phyloP scores from a whole-genome alignment of 2,329 filamentous ascomycete species.

The Lasiodiplodia sp. region DNA sequence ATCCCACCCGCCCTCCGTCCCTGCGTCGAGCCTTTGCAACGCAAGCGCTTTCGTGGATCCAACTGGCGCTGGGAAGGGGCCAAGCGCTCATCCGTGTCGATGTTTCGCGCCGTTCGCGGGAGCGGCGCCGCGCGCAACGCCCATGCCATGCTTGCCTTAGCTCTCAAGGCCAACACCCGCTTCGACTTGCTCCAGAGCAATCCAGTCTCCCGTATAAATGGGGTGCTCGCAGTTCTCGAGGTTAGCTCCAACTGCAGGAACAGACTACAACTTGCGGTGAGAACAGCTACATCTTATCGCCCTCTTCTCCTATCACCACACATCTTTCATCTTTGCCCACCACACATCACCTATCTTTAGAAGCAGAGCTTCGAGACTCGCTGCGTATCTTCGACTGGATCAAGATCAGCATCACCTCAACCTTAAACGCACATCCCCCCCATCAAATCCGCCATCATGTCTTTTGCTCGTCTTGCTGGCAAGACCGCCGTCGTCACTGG shows the following conservation, averaged over 20 bases:
- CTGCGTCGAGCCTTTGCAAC: slow-evolving; percentile 12
- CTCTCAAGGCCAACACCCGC: not conserved
- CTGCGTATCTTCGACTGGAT: slow-evolving; percentile 21
- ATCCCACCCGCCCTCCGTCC: slow-evolving; percentile 10
- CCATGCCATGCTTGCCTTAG: slow-evolving; percentile 4
- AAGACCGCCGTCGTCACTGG: slow-evolving; percentile 44
- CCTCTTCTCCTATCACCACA: slow-evolving; percentile 23
- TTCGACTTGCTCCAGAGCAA: slow-evolving; percentile 3
- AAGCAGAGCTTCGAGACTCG: slow-evolving; percentile 17
- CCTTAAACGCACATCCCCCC: slow-evolving; percentile 16
- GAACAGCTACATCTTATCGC: slow-evolving; percentile 6
- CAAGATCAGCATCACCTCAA: slow-evolving; percentile 14
- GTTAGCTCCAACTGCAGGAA: slow-evolving; percentile 25
- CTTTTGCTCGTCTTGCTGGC: slow-evolving; percentile 17
- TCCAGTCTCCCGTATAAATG: slow-evolving; percentile 15
- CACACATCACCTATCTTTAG: slow-evolving; percentile 15
- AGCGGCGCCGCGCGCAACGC: slow-evolving; percentile 8
- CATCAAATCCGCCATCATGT: not conserved
- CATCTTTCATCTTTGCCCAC: slow-evolving; percentile 7
- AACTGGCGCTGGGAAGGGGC: slow-evolving; percentile 14
- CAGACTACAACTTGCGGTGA: slow-evolving; percentile 26
- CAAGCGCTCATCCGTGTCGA: slow-evolving; percentile 21
- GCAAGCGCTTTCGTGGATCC: slow-evolving; percentile 26
- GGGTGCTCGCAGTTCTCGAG: slow-evolving; percentile 11
- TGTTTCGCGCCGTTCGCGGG: slow-evolving; percentile 7